These are phyloP conservation scores for Diplodia seriata DNA, from an alignment of 2,329 filamentous ascomycete species.

Conservation along the genomic window DNA sequence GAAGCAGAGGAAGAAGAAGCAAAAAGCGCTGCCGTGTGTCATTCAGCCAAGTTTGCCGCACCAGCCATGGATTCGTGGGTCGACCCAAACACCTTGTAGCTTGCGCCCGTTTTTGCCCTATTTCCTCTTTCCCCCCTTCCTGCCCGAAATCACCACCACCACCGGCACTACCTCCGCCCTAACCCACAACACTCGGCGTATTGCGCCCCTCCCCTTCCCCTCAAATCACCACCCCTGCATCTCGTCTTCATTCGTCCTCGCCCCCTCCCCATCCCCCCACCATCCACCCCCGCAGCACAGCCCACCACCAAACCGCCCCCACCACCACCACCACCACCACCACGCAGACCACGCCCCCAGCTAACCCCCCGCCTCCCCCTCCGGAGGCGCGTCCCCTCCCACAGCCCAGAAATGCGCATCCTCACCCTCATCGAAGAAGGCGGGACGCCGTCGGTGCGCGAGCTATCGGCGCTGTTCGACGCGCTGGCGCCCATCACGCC, in stretches of 20 bases:
- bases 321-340: too few relatives aligned
- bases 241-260: not conserved
- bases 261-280: too few relatives aligned
- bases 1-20: too few relatives aligned
- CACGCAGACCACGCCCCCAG: too few relatives aligned
- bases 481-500: slow-evolving; percentile 9
- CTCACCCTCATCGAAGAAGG: not conserved
- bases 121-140: too few relatives aligned
- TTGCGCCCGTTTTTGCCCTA: slow-evolving; percentile 2
- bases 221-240: not conserved
- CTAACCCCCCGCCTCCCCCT: too few relatives aligned
- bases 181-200: not conserved
- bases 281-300: too few relatives aligned
- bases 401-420: slow-evolving; percentile 18
- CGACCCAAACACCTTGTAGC: slow-evolving; percentile 24
- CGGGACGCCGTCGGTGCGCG: not conserved
- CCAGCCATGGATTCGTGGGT: slow-evolving; percentile 28
- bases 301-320: too few relatives aligned
- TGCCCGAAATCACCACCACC: not conserved
- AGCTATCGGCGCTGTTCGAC: slow-evolving; percentile 17
- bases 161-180: not conserved
- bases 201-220: too few relatives aligned
- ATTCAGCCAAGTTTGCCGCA: not conserved
- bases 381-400: too few relatives aligned
- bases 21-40: not conserved